Evolutionary conservation across 768 basidiomycete genomes (phyloP).

Genomic region (Lactarius psammicola): DNA sequence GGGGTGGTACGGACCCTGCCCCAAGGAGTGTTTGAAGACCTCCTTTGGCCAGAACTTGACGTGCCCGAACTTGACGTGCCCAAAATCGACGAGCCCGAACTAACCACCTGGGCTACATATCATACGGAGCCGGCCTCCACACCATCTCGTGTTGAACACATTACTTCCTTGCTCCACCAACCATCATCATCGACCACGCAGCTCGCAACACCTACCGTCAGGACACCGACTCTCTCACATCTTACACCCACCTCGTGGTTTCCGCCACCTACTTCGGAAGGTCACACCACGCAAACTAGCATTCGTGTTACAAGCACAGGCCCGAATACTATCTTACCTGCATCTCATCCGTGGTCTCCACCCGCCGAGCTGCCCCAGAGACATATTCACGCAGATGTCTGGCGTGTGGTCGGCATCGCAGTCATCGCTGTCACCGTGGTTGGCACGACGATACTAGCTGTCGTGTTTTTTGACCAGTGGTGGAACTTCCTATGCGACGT

Average conservation of each 20-base stretch:
- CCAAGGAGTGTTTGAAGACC: slow-evolving; percentile 17
- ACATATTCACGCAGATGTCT: slow-evolving; percentile 35
- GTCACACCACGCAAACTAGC: neutral
- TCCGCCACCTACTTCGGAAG: slow-evolving; percentile 2
- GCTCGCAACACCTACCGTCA: neutral
- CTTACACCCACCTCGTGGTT: neutral
- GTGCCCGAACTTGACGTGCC: slow-evolving; percentile 10
- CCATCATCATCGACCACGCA: slow-evolving; percentile 8
- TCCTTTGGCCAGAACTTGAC: slow-evolving; percentile 17
- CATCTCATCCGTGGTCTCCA: slow-evolving; percentile 4
- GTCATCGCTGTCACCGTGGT: slow-evolving; percentile 62
- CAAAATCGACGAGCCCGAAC: slow-evolving; percentile 7
- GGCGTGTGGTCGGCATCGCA: slow-evolving; percentile 70
- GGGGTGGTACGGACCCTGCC: slow-evolving; percentile 17
- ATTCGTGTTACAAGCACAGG: neutral
- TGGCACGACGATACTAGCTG: slow-evolving; percentile 51
- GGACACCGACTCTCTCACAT: neutral
- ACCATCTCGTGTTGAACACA: slow-evolving; percentile 1
- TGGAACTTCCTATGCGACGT: slow-evolving; percentile 58
- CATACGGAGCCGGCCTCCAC: slow-evolving; percentile 27
- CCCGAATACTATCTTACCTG: neutral
- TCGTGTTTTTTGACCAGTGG: slow-evolving; percentile 72
- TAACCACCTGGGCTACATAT: slow-evolving; percentile 2
- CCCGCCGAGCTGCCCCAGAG: slow-evolving; percentile 19
- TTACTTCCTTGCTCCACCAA: neutral